Conservation (phyloP, 768 basidiomycete species). For the Lyophyllum semitale region DNA sequence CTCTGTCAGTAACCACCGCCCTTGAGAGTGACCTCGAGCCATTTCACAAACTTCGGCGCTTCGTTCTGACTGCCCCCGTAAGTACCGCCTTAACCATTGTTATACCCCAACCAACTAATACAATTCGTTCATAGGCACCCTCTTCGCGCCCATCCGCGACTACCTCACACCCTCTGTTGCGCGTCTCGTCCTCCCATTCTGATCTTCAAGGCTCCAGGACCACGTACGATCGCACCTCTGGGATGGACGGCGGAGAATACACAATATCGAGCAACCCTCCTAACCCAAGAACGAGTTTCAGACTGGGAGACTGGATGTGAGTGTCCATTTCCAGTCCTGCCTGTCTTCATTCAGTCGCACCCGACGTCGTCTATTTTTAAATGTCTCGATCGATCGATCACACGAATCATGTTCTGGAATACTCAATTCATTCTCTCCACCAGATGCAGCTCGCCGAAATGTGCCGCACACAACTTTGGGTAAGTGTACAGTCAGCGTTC, state of each 20-base stretch:
- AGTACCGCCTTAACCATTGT: slow-evolving; percentile 11
- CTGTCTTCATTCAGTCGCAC: not conserved
- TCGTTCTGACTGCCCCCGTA: slow-evolving; percentile 28
- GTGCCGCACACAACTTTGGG: slow-evolving; percentile 87
- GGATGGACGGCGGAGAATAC: slow-evolving; percentile 38
- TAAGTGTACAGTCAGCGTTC: slow-evolving; percentile 41
- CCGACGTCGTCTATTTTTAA: slow-evolving; percentile 21
- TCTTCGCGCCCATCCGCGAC: slow-evolving; percentile 17
- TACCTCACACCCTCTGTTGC: slow-evolving; percentile 21
- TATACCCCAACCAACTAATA: slow-evolving; percentile 12
- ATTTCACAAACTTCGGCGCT: slow-evolving; percentile 52
- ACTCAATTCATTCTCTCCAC: slow-evolving; percentile 20
- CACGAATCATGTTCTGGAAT: slow-evolving; percentile 7
- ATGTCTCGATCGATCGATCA: slow-evolving; percentile 24
- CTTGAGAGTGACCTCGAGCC: slow-evolving; percentile 67
- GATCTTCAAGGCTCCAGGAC: slow-evolving; percentile 22
- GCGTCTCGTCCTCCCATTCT: slow-evolving; percentile 29
- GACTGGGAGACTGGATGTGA: slow-evolving; percentile 78
- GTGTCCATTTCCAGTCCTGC: too few species aligned
- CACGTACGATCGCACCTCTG: slow-evolving; percentile 16
- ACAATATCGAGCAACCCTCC: slow-evolving; percentile 71
- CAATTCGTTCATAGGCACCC: slow-evolving; percentile 19
- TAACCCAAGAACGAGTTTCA: slow-evolving; percentile 66
- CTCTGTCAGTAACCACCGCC: slow-evolving; percentile 54
- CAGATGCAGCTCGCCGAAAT: slow-evolving; percentile 69